phyloP scores from a whole-genome alignment of 2,329 filamentous ascomycete species.

The Venturia effusa region DNA sequence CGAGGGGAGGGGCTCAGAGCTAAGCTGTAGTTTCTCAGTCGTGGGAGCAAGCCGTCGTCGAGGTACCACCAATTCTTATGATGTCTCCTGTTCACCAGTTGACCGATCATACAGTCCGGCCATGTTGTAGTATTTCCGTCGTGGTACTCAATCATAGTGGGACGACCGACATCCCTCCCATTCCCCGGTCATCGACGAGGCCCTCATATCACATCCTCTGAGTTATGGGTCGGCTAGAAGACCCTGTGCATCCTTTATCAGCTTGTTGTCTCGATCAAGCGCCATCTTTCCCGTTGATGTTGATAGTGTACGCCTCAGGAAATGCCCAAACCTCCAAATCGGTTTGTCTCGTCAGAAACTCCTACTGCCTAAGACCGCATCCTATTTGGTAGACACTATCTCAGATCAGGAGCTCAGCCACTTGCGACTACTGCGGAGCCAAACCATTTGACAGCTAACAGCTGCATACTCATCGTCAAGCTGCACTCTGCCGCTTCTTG shows the following conservation, averaged over 20 bases:
- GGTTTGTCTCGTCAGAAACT: not conserved
- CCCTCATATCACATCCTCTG: not conserved
- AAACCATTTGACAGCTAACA: not conserved
- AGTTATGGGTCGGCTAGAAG: not conserved
- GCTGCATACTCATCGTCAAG: not conserved
- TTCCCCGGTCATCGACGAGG: not conserved
- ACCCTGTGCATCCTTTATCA: not conserved
- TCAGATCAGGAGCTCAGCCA: not conserved
- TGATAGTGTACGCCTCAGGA: not conserved
- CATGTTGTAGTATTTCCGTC: not conserved
- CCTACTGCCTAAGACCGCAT: not conserved
- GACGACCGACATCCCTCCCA: not conserved
- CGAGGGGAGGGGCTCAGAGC: constrained; percentile 2
- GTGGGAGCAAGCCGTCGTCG: not conserved
- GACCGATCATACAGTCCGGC: not conserved
- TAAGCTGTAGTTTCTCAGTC: constrained; percentile 1
- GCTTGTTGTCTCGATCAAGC: not conserved
- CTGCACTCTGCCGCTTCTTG: not conserved
- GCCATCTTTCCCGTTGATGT: not conserved
- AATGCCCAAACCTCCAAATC: not conserved
- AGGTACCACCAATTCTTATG: not conserved
- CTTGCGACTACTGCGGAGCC: not conserved
- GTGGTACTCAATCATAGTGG: not conserved
- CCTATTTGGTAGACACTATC: not conserved
- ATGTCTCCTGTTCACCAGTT: not conserved